Evolutionary conservation across 2,329 filamentous ascomycete genomes (phyloP).

Genomic region (Tolypocladium cylindrosporum): DNA sequence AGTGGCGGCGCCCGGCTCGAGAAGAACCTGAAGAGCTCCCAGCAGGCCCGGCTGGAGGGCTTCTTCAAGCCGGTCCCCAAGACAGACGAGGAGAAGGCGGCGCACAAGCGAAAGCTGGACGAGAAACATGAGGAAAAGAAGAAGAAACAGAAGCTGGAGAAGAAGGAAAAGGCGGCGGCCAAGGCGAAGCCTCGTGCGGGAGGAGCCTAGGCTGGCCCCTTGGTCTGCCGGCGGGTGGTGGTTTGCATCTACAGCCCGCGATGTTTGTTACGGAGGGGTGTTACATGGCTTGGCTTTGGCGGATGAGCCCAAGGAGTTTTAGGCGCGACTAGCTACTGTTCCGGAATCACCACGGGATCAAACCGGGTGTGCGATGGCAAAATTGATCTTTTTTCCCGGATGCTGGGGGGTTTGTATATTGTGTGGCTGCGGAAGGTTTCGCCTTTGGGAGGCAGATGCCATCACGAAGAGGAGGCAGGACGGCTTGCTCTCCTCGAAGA

Average conservation of each 20-base stretch:
- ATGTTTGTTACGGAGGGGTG: background rate
- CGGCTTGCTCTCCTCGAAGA: background rate
- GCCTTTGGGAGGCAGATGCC: background rate
- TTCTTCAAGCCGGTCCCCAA: slow-evolving; percentile 94
- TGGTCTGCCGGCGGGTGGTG: background rate
- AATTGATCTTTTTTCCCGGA: background rate
- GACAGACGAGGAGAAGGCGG: slow-evolving; percentile 76
- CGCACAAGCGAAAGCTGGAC: slow-evolving; percentile 84
- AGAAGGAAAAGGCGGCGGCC: slow-evolving; percentile 86
- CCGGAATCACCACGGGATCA: too few relatives aligned
- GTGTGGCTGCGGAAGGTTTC: background rate
- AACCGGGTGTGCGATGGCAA: background rate
- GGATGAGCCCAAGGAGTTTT: background rate
- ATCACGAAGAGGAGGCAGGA: background rate
- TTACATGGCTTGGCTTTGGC: background rate
- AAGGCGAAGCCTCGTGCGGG: slow-evolving; percentile 71
- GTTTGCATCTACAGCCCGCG: background rate
- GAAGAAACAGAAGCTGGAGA: slow-evolving; percentile 89
- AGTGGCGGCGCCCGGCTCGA: slow-evolving; percentile 66
- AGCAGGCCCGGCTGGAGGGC: slow-evolving; percentile 85
- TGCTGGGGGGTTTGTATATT: background rate
- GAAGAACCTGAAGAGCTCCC: slow-evolving; percentile 84
- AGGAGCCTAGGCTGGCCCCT: background rate
- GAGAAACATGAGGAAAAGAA: slow-evolving; percentile 87
- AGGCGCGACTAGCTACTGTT: background rate